Base-by-base conservation (phyloP, 1,284 basidiomycete genomes). In the Puccinia horiana region DNA sequence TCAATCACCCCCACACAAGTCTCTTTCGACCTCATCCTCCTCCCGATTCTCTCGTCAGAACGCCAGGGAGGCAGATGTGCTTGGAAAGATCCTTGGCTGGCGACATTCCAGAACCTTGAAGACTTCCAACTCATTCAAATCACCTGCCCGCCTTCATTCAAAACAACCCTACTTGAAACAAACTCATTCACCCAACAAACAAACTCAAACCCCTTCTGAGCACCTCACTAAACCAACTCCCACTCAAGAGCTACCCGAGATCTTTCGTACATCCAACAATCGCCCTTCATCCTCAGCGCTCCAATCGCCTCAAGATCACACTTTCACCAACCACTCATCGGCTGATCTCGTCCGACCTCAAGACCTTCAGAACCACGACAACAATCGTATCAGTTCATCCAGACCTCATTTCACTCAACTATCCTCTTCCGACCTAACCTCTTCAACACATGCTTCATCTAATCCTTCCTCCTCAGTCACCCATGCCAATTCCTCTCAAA, bases 1-100 rank as follows among this genome's bases (percentile, higher is more conserved):
- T 69, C 69, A 47, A 32, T 52, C 49, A 29, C 44, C 49, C 42
- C 29, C 5, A 1, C 26, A 16, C 12, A 14, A 52, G 9, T 40
- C 49, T 58, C 47, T 23, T 37, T 35, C 52, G 47, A 54, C 20
- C 26, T 56, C 52, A 56, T 40, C 47, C 11, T 74, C 72, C 16
- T 74, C 72, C 14, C n/a, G 35, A 52, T 52, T 40, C 35, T 56
- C 47, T 40, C 47, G 35, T 6, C 47, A 56, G 49, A 72, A 35
- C 44, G 42, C 69, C 42, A 65, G 76, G 37, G 83, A 85, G 16
- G 83, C 83, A 0, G 85, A 86, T 74, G 84, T 86, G 1, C 83
- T 86, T 9, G 85, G 85, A 0, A 79, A 84, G 32, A 83, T 86
- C 1, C 63, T 86, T 0, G 85, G 85, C 0, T 85, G 85, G 85